Evolutionary conservation across 2,329 filamentous ascomycete genomes (phyloP).

Genomic region (Penicillium fuscoglaucum): DNA sequence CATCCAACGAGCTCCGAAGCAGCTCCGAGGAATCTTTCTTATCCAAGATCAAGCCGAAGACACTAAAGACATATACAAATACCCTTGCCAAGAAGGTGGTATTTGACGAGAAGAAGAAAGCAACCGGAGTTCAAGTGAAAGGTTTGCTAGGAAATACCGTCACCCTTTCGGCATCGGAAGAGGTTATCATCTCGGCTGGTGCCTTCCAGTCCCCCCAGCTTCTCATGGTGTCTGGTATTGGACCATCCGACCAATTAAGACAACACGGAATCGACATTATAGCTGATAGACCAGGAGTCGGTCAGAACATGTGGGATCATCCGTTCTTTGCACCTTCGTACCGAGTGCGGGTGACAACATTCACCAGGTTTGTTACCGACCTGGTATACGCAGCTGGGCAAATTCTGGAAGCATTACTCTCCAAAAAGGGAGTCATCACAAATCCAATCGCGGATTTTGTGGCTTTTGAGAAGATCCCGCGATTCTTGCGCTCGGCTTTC

Average conservation of each 20-base stretch:
- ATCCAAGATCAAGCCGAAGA: slow-evolving; percentile 23
- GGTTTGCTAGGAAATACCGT: slow-evolving; percentile 13
- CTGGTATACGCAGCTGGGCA: slow-evolving; percentile 16
- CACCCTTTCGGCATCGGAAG: slow-evolving; percentile 51
- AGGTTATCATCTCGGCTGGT: slow-evolving; percentile 54
- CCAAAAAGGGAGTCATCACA: slow-evolving; percentile 26
- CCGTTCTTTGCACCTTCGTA: slow-evolving; percentile 32
- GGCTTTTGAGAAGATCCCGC: slow-evolving; percentile 39
- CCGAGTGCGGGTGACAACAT: slow-evolving; percentile 30
- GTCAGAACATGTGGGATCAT: slow-evolving; percentile 42
- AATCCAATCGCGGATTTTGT: slow-evolving; percentile 29
- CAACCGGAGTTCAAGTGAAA: slow-evolving; percentile 43
- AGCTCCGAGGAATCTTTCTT: slow-evolving; percentile 42
- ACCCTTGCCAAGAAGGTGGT: slow-evolving; percentile 50
- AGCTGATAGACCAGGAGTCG: slow-evolving; percentile 35
- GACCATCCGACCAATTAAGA: slow-evolving; percentile 37
- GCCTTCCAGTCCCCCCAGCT: slow-evolving; percentile 56
- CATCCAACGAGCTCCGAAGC: slow-evolving; percentile 27
- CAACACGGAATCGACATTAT: slow-evolving; percentile 31
- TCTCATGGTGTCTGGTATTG: slow-evolving; percentile 54
- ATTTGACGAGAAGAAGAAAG: slow-evolving; percentile 42
- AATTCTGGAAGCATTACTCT: slow-evolving; percentile 7
- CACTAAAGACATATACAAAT: slow-evolving; percentile 44
- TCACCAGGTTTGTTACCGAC: slow-evolving; percentile 22
- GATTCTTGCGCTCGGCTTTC: slow-evolving; percentile 20